These are phyloP conservation scores for Daldinia sp. DNA, from an alignment of 2,329 filamentous ascomycete genomes.

Conservation along the genomic window DNA sequence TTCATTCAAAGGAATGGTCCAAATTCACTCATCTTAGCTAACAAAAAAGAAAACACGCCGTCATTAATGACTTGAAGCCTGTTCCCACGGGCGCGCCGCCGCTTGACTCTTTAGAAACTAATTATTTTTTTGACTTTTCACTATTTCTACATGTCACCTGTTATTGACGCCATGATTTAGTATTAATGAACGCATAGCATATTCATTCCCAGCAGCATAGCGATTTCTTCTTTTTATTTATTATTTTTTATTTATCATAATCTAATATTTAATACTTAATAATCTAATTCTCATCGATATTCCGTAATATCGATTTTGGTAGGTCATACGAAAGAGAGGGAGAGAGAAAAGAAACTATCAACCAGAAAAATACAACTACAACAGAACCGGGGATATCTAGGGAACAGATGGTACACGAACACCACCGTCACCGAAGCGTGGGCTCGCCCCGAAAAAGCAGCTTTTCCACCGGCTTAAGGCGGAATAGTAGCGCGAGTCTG, in stretches of 20 bases:
- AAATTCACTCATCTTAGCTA: conserved; percentile 13
- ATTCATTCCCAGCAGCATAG: conserved; percentile 20
- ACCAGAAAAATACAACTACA: too few relatives aligned
- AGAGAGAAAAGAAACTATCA: not conserved
- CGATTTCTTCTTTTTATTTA: conserved; percentile 7
- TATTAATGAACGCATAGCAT: conserved; percentile 25
- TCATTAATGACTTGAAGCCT: conserved; percentile 29
- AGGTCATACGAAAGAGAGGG: not conserved
- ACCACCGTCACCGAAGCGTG: not conserved
- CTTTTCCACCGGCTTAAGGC: not conserved
- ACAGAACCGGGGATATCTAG: not conserved
- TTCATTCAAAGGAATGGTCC: conserved; percentile 20
- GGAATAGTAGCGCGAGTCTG: conserved; percentile 20
- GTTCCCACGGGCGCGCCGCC: not conserved
- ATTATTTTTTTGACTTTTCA: conserved; percentile 31
- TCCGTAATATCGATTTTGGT: not conserved
- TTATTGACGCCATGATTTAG: conserved; percentile 36
- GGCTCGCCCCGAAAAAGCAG: conserved; percentile 15
- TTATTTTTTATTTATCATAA: conserved; percentile 16
- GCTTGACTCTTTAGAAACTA: conserved; percentile 5
- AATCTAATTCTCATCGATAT: not conserved
- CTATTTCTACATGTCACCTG: conserved; percentile 15
- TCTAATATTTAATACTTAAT: conserved; percentile 6
- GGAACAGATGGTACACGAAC: conserved; percentile 26
- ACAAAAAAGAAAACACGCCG: conserved; percentile 35